Base-by-base conservation (phyloP, 352 stramenopile species). In the Phytophthora crassamura region DNA sequence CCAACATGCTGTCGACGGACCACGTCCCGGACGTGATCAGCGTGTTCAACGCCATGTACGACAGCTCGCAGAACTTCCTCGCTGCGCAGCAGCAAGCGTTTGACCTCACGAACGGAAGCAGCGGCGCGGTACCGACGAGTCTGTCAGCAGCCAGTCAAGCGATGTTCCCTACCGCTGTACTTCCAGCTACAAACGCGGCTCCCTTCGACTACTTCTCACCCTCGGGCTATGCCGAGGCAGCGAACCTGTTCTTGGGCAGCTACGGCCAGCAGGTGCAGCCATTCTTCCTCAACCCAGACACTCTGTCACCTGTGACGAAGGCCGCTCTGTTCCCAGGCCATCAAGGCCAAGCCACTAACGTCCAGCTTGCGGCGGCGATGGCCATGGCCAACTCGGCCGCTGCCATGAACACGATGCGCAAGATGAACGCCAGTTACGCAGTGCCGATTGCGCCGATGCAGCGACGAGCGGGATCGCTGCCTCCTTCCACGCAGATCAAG, bases 21-120 rank as follows among this genome's bases (percentile, higher is more conserved):
- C 12, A 57, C n/a, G 39, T 88, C 18, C 78, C 82, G 0, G 72
- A 87, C 25, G 87, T 92, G 28, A 72, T 91, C 15, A 82, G 77
- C 46, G 55, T 94, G 49, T 90, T 90, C 40, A 90, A 72, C 60
- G 82, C 83, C 2, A 87, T 92, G 42, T 84, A 91, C 61, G 57
- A 61, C 40, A 75, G 60, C 35, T 64, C 69, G 11, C 64, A 71
- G 28, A 60, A 56, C 22, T 77, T 69, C 56, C 41, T 63, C 11
- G 28, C 25, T 28, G 33, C 49, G 0, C 59, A 69, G 22, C 61
- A 75, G 20, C 51, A 68, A 50, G 18, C 43, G 0, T 55, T 64
- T 41, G 66, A 75, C 35, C 32, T 69, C 38, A 53, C 41, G 50
- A 59, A 58, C 50, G 28, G n/a, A 18, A 53, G 66, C 11, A 78